phyloP scores from a whole-genome alignment of 2,329 filamentous ascomycete species.

The Fusarium metavorans region DNA sequence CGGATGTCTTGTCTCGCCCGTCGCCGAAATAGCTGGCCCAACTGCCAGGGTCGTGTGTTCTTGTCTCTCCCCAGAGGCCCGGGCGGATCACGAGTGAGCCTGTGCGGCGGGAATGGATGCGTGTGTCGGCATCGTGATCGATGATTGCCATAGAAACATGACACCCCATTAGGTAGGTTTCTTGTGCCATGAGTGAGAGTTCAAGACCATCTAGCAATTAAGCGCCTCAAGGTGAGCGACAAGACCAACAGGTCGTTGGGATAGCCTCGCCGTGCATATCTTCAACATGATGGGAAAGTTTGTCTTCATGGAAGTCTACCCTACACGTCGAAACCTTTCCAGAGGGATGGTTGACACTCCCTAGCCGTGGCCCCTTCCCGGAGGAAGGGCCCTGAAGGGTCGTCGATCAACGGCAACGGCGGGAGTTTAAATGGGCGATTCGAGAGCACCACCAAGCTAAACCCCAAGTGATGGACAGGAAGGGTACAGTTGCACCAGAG shows the following conservation, averaged over 20 bases:
- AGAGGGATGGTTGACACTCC: background rate
- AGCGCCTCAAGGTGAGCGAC: background rate
- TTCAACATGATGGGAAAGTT: background rate
- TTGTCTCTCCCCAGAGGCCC: slow-evolving; percentile 11
- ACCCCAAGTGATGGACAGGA: background rate
- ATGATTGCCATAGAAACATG: slow-evolving; percentile 24
- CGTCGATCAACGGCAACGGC: slow-evolving; percentile 32
- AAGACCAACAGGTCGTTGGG: background rate
- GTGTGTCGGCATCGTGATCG: slow-evolving; percentile 1
- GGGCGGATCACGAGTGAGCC: slow-evolving; percentile 25
- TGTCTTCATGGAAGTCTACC: background rate
- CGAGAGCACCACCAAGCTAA: slow-evolving; percentile 10
- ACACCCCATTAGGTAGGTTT: background rate
- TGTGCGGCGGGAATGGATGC: slow-evolving; percentile 26
- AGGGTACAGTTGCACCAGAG: slow-evolving; percentile 3
- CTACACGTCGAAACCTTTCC: background rate
- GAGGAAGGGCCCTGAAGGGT: background rate
- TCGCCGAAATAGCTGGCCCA: background rate
- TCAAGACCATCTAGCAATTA: background rate
- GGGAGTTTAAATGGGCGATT: slow-evolving; percentile 28
- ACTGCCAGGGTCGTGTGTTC: slow-evolving; percentile 4
- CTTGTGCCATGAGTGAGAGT: background rate
- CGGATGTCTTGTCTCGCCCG: background rate
- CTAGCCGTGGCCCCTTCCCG: background rate
- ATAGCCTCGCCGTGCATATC: background rate